Evolutionary conservation across 2,329 filamentous ascomycete genomes (phyloP).

Genomic region (Fusarium oxysporum): DNA sequence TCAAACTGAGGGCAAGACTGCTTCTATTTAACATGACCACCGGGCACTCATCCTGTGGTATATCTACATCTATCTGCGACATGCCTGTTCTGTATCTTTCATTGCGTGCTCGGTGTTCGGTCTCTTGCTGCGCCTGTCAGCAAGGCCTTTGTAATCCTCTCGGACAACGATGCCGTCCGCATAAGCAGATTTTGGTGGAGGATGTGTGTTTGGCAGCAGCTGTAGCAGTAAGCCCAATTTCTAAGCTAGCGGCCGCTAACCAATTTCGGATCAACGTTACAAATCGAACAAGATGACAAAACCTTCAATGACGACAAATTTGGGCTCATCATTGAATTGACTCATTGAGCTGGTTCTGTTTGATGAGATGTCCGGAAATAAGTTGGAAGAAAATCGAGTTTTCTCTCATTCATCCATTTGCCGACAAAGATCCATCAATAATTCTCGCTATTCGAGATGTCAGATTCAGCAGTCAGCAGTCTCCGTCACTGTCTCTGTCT

Average conservation of each 20-base stretch:
- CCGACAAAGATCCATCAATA: accelerated
- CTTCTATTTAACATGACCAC: neutral
- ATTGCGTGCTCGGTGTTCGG: slow-evolving; percentile 26
- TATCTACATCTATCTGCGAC: neutral
- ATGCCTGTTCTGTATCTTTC: neutral
- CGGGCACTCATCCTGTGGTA: neutral
- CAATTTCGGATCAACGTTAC: neutral
- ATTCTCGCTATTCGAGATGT: neutral
- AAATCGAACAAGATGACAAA: slow-evolving; percentile 26
- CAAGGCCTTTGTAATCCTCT: slow-evolving; percentile 22
- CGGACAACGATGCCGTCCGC: neutral
- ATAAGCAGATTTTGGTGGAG: slow-evolving; percentile 4
- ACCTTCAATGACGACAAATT: slow-evolving; percentile 1
- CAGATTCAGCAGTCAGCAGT: neutral
- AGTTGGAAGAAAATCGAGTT: accelerated
- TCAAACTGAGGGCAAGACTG: neutral
- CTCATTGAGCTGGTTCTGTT: neutral
- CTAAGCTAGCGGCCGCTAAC: slow-evolving; percentile 22
- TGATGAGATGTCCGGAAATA: neutral
- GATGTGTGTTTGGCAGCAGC: neutral
- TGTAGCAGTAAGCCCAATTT: slow-evolving; percentile 6
- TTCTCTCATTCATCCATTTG: no score
- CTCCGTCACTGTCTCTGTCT: neutral
- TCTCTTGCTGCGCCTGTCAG: slow-evolving; percentile 8
- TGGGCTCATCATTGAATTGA: neutral